Base-by-base conservation (phyloP, 1,284 basidiomycete genomes). In the Singerocomus inundabilis region DNA sequence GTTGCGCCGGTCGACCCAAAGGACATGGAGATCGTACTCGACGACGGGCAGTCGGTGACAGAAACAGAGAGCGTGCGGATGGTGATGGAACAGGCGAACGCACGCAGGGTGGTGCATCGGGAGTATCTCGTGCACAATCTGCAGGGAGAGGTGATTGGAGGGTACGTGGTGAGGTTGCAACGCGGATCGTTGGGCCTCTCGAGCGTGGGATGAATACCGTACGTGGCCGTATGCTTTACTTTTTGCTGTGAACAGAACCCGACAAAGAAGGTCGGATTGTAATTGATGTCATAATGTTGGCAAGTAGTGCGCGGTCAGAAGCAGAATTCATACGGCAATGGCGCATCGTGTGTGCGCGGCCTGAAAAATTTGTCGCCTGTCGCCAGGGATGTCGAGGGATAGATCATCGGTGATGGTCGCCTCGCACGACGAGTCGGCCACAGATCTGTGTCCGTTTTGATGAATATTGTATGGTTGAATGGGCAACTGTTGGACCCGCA, bases 111-210 rank as follows among this genome's bases (percentile, higher is more conserved):
- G 33, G 68, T 80, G 6, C 80, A 77, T 63, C 69, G 66, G 52
- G 83, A 76, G 68, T 80, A 73, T 61, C 68, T 64, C 43, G 72
- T 75, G 49, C 76, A 81, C 51, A 82, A 82, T 55, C 59, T 83
- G 43, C 79, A 83, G 58, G 57, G 67, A 6, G 81, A 83, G 52
- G 67, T 70, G 25, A 64, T 83, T 30, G 68, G 66, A 6, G 78
- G 80, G 6, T 76, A 71, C 53, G 76, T 74, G 16, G 74, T 80
- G 29, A 70, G 70, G 46, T 56, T 83, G 50, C 69, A 73, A 55
- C 70, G 57, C 46, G 79, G 80, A 15, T 68, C 61, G 13, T 59
- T 83, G 24, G 81, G 81, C 5, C 66, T 83, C 46, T 49, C 40
- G 32, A 58, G 45, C 26, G 45, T 45, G 31, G 30, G 25, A 31